These are phyloP conservation scores for Cercospora janseana DNA, from an alignment of 2,329 filamentous ascomycete genomes.

Conservation along the genomic window DNA sequence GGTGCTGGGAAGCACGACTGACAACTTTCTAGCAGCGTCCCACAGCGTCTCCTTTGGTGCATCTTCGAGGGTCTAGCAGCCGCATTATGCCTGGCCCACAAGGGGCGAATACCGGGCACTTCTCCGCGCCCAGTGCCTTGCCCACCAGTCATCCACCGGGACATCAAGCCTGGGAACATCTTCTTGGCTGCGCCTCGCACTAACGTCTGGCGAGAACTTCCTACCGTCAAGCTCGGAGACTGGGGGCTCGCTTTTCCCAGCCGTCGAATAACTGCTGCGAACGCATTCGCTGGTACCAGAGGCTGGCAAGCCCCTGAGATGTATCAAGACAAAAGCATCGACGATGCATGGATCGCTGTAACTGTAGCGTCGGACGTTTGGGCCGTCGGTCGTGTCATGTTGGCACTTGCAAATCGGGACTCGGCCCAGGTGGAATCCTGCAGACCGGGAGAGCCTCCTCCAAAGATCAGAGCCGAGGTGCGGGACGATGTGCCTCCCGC, in stretches of 20 bases:
- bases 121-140: background rate
- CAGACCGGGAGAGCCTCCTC: background rate
- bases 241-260: constrained; percentile 6
- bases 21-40: background rate
- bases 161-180: constrained; percentile 18
- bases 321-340: background rate
- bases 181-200: constrained; percentile 6
- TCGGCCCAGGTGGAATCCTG: background rate
- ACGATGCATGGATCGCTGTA: background rate
- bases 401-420: constrained; percentile 5
- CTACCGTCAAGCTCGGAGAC: constrained; percentile 11
- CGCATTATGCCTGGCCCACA: constrained; percentile 11
- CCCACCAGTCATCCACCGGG: constrained; percentile 6
- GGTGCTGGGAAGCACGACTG: background rate
- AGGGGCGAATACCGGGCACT: background rate
- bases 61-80: constrained; percentile 14
- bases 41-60: constrained; percentile 9
- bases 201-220: constrained; percentile 7
- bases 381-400: constrained; percentile 5
- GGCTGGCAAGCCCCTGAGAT: constrained; percentile 4
- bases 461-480: background rate
- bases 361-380: background rate
- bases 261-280: background rate
- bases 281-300: background rate
- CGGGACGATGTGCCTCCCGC: background rate